Evolutionary conservation across 1,284 basidiomycete species (phyloP), one percentile per base, ranked within the genome.

Genomic region (Trametes pubescens): DNA sequence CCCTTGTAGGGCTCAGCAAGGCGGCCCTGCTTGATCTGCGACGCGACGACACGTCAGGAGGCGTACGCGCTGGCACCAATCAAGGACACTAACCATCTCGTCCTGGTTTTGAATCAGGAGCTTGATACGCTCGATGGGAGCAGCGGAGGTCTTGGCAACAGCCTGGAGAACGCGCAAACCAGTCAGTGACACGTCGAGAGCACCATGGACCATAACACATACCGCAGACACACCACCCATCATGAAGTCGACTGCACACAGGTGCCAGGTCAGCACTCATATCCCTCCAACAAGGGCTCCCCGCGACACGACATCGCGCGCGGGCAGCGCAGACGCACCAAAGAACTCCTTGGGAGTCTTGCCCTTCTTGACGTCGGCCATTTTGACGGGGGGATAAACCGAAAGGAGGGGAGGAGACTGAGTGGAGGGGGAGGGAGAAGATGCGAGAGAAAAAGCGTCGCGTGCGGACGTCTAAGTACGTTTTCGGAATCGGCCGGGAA

Each of bases 81-180:
- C 13, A 57, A 46, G 52, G 74, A 18, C 57, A 60, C 82, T 21
- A 34, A 90, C 91, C 92, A 94, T 94, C 84, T 94, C 92, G 87
- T 94, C 92, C 85, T 98, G 96, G 85, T 98, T 98, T 84, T 98
- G 96, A 72, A 98, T 93, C 78, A 98, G 85, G 76, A 98, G 90
- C 90, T 95, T 99, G 83, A 99, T 96, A 80, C 96, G 95, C 89
- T 99, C 96, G 77, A 99, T 98, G 83, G 97, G 96, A 68, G 96
- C 96, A 74, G 96, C 96, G 72, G 92, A 93, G 69, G 96, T 98
- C 89, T 99, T 99, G 64, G 96, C 92, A 80, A 98, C 94, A 72
- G 96, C 96, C 92, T 94, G 66, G 0, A 74, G 37, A 54, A 65
- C 57, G 59, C 53, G 53, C 69, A 46, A 70, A 61, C 55, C 53